Base-by-base conservation (phyloP, 441 rosid genomes). In the Adansonia grandidieri region DNA sequence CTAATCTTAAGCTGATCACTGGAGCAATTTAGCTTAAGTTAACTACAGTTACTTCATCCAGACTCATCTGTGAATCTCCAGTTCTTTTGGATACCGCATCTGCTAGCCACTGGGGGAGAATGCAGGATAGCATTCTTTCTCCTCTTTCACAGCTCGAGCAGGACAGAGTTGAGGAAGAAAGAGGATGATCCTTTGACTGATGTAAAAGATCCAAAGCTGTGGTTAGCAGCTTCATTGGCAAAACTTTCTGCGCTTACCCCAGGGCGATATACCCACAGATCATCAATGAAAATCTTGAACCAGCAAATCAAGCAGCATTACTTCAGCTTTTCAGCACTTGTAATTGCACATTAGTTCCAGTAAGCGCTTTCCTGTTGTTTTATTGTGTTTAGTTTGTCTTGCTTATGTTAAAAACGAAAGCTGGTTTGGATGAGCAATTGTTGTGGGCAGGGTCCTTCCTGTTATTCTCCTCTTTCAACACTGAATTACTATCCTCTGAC, bases 181-280 rank as follows among this genome's bases (percentile, higher is more conserved):
- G 98, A 92, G 82, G 95, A 86, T 81, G 98, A 95, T 89, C 98
- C 98, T 80, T 78, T 95, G 1, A 83, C 85, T 83, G 93, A 90
- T 72, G 81, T 96, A 47, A 89, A 79, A 73, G 95, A 93, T 83
- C 91, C 97, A 3, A 92, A 89, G 78, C 88, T 92, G 80, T 96
- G 90, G 45, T 77, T 93, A 75, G 95, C 87, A 17, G 84, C 88
- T 79, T 87, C 97, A 37, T 62, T 96, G 81, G 87, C 90, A 11
- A 84, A 84, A 57, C 91, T 93, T 71, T 83, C 91, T 83, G 81
- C 92, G 37, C 76, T 76, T 53, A 85, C 89, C 58, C 97, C 99
- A 77, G 95, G 95, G 63, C 90, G 89, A 84, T 95, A 70, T 24
- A 24, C 78, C 90, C 93, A 4, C 90, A 84, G 86, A 87, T 91